Evolutionary conservation across 2,329 filamentous ascomycete genomes (phyloP).

Genomic region (Fusarium mundagurra): DNA sequence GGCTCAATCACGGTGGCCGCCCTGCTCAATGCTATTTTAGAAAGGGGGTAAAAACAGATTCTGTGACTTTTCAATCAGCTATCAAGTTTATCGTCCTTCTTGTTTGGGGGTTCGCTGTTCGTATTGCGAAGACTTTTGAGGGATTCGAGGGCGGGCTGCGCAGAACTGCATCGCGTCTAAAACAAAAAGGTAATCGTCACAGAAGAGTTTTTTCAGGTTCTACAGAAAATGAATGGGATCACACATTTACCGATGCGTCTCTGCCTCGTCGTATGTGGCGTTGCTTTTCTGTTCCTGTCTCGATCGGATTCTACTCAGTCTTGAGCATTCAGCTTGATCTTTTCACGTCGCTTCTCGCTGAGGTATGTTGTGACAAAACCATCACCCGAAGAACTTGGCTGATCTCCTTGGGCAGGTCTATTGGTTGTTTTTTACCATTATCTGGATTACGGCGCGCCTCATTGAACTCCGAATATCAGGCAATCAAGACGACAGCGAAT

Average conservation of each 20-base stretch:
- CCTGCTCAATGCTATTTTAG: not conserved
- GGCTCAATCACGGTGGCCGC: not conserved
- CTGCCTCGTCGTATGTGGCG: not conserved
- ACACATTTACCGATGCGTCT: rapidly evolving
- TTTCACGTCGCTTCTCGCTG: not conserved
- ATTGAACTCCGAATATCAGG: rapidly evolving
- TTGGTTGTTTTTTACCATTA: not conserved
- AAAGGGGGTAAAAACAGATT: not conserved
- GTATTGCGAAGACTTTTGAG: not conserved
- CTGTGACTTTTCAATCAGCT: rapidly evolving
- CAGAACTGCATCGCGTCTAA: not conserved
- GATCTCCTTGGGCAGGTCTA: not conserved
- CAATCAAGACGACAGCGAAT: not conserved
- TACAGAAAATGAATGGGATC: not conserved
- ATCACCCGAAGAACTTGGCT: not conserved
- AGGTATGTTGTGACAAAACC: not conserved
- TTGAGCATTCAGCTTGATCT: not conserved
- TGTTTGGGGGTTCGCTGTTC: not conserved
- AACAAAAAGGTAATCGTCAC: rapidly evolving
- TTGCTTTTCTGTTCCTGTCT: too few relatives aligned
- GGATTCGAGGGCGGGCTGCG: not conserved
- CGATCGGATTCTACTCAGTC: not conserved
- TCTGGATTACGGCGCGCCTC: not conserved
- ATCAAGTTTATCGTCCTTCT: not conserved
- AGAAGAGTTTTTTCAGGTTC: rapidly evolving